Evolutionary conservation across 441 rosid genomes (phyloP), one percentile per base, ranked within the genome.

Genomic region (Gossypium laxum): DNA sequence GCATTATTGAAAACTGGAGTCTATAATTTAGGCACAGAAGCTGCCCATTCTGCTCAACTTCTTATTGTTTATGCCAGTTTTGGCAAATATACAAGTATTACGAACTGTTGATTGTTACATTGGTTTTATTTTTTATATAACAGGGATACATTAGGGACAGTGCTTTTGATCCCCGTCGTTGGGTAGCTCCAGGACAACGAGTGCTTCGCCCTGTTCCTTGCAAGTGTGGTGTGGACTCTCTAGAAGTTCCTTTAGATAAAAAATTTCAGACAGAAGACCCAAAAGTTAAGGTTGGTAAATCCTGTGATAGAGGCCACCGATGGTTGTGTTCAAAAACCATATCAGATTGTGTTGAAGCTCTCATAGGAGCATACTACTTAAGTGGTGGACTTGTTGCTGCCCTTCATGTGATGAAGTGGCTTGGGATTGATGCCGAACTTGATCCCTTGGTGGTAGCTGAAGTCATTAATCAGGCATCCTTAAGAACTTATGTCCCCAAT

Each of bases 151-250:
- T 95, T 75, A 82, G 93, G 75, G 94, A 91, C 22, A 28, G 87
- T 67, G 82, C 94, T 65, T 95, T 95, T 79, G 90, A 91, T 76
- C 93, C 98, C 21, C 96, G 94, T 73, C 90, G 87, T 64, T 94
- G 99, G 98, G 86, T 84, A 11, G 95, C 98, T 81, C 96, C 99
- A 2, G 98, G 98, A 52, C 98, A 94, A 54, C 30, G 11, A 21
- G 75, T 91, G 67, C 45, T 84, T 45, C 83, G 75, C 68, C 83
- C 82, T 0, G 82, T 75, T 77, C 88, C 91, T 69, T 95, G 99
- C 80, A 72, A 77, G 11, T 91, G 97, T 60, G 88, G 88, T 59
- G 75, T 85, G 63, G 88, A 86, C 55, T 75, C 91, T 64, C 75
- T 69, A 47, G 90, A 89, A 78, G 98, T 95, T 57, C 97, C 98